A percentile compares a stretch with the other conserved stretches of the same genome.
These are phyloP conservation scores for Teratosphaeria pseudoeucalypti DNA, from an alignment of 2,329 filamentous ascomycete species.

Conservation along the genomic window DNA sequence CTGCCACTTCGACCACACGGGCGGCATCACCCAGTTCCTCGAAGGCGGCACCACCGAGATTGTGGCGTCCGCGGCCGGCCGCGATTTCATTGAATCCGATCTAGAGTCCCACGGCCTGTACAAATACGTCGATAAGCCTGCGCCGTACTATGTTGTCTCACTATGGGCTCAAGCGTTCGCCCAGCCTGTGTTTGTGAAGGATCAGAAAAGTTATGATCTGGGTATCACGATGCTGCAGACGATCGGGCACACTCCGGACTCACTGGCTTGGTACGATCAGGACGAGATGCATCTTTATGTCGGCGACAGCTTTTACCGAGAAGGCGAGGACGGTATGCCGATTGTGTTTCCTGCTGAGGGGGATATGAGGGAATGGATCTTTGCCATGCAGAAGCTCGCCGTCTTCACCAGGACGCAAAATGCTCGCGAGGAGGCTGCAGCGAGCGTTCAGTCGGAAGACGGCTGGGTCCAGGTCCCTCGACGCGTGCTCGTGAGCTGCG, in stretches of 20 bases:
- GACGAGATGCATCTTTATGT: slow-evolving; percentile 35
- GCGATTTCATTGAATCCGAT: slow-evolving; percentile 31
- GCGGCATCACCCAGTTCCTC: slow-evolving; percentile 29
- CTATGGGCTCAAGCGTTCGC: slow-evolving; percentile 33
- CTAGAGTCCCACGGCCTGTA: slow-evolving; percentile 33
- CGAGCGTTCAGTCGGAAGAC: slow-evolving; percentile 5
- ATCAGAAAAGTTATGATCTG: slow-evolving; percentile 12
- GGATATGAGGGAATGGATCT: slow-evolving; percentile 29
- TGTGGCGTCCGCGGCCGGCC: slow-evolving; percentile 27
- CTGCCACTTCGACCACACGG: slow-evolving; percentile 37
- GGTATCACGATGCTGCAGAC: slow-evolving; percentile 35
- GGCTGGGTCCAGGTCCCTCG: slow-evolving; percentile 15
- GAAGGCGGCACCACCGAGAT: slow-evolving; percentile 17
- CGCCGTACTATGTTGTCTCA: slow-evolving; percentile 32
- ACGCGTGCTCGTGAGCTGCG: slow-evolving; percentile 23
- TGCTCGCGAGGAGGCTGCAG: slow-evolving; percentile 8
- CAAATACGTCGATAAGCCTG: slow-evolving; percentile 26
- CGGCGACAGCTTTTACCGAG: slow-evolving; percentile 38
- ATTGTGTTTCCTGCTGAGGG: slow-evolving; percentile 32
- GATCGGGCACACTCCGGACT: slow-evolving; percentile 39
- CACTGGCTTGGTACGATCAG: slow-evolving; percentile 36
- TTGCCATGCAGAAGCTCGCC: slow-evolving; percentile 26
- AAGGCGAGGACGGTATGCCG: slow-evolving; percentile 24
- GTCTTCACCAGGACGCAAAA: slow-evolving; percentile 28
- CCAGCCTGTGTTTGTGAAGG: slow-evolving; percentile 1